phyloP scores from a whole-genome alignment of 495 filamentous ascomycete genomes.

The Trypethelium eluteriae region DNA sequence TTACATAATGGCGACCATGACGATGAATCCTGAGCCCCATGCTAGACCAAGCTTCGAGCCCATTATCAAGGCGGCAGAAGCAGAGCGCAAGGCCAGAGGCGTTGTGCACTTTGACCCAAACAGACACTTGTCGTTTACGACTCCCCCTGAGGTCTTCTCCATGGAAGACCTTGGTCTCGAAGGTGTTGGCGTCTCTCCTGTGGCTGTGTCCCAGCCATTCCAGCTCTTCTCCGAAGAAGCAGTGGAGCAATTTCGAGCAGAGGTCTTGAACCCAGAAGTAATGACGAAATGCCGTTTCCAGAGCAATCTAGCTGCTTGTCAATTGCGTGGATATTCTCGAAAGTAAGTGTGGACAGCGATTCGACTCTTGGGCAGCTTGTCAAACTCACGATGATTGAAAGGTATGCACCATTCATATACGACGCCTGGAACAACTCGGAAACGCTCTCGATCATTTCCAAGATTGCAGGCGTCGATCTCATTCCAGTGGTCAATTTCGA shows the following conservation, averaged over 20 bases:
- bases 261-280: slow-evolving; percentile 58
- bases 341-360: slow-evolving; percentile 45
- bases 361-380: not conserved
- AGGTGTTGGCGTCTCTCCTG: slow-evolving; percentile 52
- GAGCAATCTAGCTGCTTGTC: slow-evolving; percentile 57
- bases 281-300: slow-evolving; percentile 56
- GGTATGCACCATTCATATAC: slow-evolving; percentile 59
- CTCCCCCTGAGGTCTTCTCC: slow-evolving; percentile 46
- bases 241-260: slow-evolving; percentile 55
- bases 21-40: slow-evolving; percentile 18
- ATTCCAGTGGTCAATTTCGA: slow-evolving; percentile 65
- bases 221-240: slow-evolving; percentile 62
- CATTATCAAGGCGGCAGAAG: slow-evolving; percentile 24
- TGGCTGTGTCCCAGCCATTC: slow-evolving; percentile 68
- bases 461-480: slow-evolving; percentile 67
- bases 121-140: slow-evolving; percentile 49
- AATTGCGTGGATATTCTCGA: slow-evolving; percentile 59
- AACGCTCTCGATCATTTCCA: slow-evolving; percentile 56
- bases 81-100: slow-evolving; percentile 15
- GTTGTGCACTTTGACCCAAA: slow-evolving; percentile 40
- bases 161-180: slow-evolving; percentile 56
- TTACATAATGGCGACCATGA: slow-evolving; percentile 21
- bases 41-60: slow-evolving; percentile 25
- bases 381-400: slow-evolving; percentile 23
- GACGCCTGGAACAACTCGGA: slow-evolving; percentile 62